Conservation (phyloP, 2,329 filamentous ascomycete genomes). For the Canariomyces notabilis region DNA sequence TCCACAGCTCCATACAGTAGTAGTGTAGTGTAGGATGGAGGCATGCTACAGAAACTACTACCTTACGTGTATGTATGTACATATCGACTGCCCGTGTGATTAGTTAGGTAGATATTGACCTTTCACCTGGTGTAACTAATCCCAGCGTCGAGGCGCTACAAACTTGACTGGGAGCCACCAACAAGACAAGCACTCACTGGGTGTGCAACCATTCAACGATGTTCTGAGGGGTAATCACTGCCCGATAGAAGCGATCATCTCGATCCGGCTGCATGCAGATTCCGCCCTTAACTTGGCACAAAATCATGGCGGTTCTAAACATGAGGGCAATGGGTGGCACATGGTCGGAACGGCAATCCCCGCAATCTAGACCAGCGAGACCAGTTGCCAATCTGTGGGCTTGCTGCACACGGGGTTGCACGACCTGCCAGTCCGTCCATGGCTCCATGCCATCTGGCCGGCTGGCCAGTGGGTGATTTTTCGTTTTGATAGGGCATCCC, state of each 20-base stretch:
- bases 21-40: too few relatives aligned
- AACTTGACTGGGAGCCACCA: too few relatives aligned
- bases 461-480: not conserved
- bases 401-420: not conserved
- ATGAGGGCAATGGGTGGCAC: constrained; percentile 7
- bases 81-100: too few relatives aligned
- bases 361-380: constrained; percentile 18
- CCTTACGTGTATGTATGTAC: too few relatives aligned
- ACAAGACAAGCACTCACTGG: too few relatives aligned
- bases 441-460: not conserved
- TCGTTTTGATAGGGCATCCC: constrained; percentile 1
- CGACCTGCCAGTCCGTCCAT: not conserved
- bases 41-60: too few relatives aligned
- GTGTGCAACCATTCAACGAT: too few relatives aligned
- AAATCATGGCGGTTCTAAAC: not conserved
- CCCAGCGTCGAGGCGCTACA: too few relatives aligned
- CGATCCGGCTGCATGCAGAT: constrained; percentile 3
- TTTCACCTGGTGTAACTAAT: too few relatives aligned
- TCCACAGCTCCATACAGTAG: too few relatives aligned
- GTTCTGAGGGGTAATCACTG: too few relatives aligned
- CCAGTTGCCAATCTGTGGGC: constrained; percentile 1
- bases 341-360: constrained; percentile 17
- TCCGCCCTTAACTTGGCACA: constrained; percentile 3
- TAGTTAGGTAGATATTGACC: too few relatives aligned
- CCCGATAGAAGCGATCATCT: not conserved